These are phyloP conservation scores for Candida morakotiae DNA, from an alignment of 805 yeast species.

Conservation along the genomic window DNA sequence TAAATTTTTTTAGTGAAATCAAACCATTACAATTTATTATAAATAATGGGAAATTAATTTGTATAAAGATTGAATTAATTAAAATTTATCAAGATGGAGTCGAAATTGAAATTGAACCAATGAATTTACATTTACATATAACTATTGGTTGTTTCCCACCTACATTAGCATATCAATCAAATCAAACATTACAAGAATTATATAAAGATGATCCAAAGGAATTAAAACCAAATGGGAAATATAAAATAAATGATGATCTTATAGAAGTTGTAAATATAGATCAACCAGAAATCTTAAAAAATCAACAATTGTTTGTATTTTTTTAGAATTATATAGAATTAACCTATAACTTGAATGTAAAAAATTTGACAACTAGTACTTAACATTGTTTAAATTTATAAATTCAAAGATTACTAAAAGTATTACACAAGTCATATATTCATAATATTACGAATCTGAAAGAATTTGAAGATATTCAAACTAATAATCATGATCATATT, in stretches of 20 bases:
- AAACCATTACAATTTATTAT: slow-evolving; percentile 44
- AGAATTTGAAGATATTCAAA: no score
- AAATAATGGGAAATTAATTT: slow-evolving; percentile 44
- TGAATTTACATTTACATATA: slow-evolving; percentile 47
- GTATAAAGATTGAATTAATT: slow-evolving; percentile 42
- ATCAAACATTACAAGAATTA: slow-evolving; percentile 16
- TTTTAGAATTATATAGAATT: no score
- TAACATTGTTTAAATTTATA: no score
- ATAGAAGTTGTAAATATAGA: slow-evolving; percentile 10
- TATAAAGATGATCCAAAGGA: slow-evolving; percentile 1
- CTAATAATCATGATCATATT: no score
- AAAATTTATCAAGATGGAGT: slow-evolving; percentile 1
- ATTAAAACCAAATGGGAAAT: slow-evolving; percentile 8
- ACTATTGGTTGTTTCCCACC: slow-evolving; percentile 61
- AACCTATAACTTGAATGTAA: no score
- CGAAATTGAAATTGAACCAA: slow-evolving; percentile 6
- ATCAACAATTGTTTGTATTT: slow-evolving; percentile 12
- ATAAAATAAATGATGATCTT: slow-evolving; percentile 5
- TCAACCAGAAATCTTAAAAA: slow-evolving; percentile 7
- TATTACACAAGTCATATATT: no score
- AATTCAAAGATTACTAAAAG: no score
- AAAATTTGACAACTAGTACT: no score
- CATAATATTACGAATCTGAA: no score
- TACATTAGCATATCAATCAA: slow-evolving; percentile 52
- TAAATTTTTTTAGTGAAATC: slow-evolving; percentile 31